Conservation (phyloP, 768 basidiomycete species). For the Sporobolomyces phaffii region DNA sequence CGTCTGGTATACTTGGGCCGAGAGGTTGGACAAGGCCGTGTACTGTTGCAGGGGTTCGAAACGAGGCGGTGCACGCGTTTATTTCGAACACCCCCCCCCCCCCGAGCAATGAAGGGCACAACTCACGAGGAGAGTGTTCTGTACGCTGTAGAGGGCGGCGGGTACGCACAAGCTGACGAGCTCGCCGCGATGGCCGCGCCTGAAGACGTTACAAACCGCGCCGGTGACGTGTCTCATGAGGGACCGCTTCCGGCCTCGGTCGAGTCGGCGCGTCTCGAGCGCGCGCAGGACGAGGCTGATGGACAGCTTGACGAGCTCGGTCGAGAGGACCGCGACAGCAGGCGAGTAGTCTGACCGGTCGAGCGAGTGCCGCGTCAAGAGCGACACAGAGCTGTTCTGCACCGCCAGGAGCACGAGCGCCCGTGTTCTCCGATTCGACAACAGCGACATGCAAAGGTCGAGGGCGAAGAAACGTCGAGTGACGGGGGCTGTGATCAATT, state of each 20-base stretch:
- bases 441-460: background rate
- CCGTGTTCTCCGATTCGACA: constrained; percentile 45
- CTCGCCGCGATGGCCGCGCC: constrained; percentile 70
- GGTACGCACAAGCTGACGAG: no score
- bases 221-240: background rate
- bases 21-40: constrained; percentile 80
- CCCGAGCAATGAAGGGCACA: no score
- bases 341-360: constrained; percentile 66
- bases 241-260: no score
- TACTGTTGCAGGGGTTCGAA: constrained; percentile 58
- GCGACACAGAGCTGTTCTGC: constrained; percentile 80
- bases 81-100: no score
- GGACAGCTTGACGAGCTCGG: constrained; percentile 79
- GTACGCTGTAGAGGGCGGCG: constrained; percentile 69
- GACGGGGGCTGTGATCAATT: constrained; percentile 7
- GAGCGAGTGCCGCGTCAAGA: constrained; percentile 93
- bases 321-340: constrained; percentile 81
- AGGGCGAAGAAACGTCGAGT: background rate
- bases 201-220: background rate
- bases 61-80: background rate
- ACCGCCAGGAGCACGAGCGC: constrained; percentile 90
- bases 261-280: background rate
- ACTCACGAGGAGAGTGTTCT: constrained; percentile 48
- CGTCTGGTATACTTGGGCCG: constrained; percentile 95
- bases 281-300: constrained; percentile 73